These are phyloP conservation scores for Glycyrrhiza uralensis DNA, from an alignment of 306 rosid species.

Conservation along the genomic window DNA sequence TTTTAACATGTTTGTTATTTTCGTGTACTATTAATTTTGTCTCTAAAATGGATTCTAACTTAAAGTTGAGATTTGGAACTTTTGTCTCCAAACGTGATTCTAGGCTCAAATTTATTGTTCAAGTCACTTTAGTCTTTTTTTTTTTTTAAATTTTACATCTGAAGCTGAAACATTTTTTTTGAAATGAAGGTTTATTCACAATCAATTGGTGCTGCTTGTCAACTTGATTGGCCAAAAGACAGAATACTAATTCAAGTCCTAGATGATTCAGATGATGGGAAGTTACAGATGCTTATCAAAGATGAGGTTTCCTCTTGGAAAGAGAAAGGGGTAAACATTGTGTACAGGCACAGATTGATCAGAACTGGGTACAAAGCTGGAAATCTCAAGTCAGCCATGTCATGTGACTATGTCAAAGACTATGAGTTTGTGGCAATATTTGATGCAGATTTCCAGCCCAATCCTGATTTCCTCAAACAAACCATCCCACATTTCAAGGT, in stretches of 20 bases:
- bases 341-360: slow-evolving; percentile 85
- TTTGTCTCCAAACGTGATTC: too few species aligned
- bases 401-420: slow-evolving; percentile 84
- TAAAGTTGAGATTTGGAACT: too few species aligned
- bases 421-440: slow-evolving; percentile 88
- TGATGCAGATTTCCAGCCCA: slow-evolving; percentile 96
- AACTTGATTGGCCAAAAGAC: slow-evolving; percentile 94
- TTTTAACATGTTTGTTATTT: too few species aligned
- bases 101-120: too few species aligned
- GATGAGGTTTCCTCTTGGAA: slow-evolving; percentile 77
- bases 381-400: slow-evolving; percentile 94
- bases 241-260: slow-evolving; percentile 81
- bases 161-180: slow-evolving; percentile 9
- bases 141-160: background rate
- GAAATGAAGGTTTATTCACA: slow-evolving; percentile 67
- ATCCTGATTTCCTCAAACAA: slow-evolving; percentile 82
- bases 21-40: too few species aligned
- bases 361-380: slow-evolving; percentile 99
- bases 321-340: slow-evolving; percentile 77
- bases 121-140: too few species aligned
- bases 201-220: slow-evolving; percentile 86
- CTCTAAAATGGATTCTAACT: too few species aligned
- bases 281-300: slow-evolving; percentile 65
- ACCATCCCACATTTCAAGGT: slow-evolving; percentile 96
- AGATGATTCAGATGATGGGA: slow-evolving; percentile 85